A percentile compares a stretch with the other conserved stretches of the same genome.
These are phyloP conservation scores for Psilocybe subaeruginosa DNA, from an alignment of 768 basidiomycete genomes.

Conservation along the genomic window DNA sequence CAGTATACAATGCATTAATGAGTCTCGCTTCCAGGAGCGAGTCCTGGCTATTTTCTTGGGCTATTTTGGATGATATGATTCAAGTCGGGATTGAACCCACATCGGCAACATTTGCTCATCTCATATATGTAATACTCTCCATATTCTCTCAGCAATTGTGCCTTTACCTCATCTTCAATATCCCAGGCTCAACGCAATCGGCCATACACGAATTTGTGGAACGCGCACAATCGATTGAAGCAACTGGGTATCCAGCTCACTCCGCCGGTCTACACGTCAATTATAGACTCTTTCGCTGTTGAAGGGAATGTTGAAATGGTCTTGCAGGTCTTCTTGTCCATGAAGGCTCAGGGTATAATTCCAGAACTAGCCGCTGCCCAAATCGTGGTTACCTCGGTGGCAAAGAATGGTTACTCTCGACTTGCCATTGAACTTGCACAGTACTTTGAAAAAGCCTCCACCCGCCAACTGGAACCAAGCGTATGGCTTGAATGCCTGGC, in stretches of 20 bases:
- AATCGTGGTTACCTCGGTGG: conserved; percentile 54
- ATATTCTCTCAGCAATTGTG: not conserved
- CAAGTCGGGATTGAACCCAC: conserved; percentile 51
- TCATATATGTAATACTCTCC: conserved; percentile 54
- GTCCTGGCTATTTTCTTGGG: conserved; percentile 56
- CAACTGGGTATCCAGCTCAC: conserved; percentile 51
- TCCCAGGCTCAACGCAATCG: conserved; percentile 49
- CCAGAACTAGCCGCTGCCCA: conserved; percentile 55
- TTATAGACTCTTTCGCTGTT: conserved; percentile 50
- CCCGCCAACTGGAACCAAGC: conserved; percentile 51
- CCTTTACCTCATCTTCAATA: not conserved
- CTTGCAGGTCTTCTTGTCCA: conserved; percentile 60
- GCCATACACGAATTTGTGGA: conserved; percentile 44
- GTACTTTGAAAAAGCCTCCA: conserved; percentile 57
- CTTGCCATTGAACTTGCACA: conserved; percentile 74
- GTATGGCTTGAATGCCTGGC: conserved; percentile 72
- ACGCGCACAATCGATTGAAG: conserved; percentile 59
- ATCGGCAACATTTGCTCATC: conserved; percentile 54
- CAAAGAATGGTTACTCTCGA: conserved; percentile 55
- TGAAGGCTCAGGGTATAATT: conserved; percentile 53
- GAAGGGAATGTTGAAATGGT: conserved; percentile 67
- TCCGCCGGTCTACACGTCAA: conserved; percentile 51
- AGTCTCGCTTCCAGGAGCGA: conserved; percentile 46
- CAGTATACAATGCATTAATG: conserved; percentile 62
- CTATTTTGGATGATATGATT: conserved; percentile 72